A percentile compares a stretch with the other conserved stretches of the same genome.
These are phyloP conservation scores for Lablab purpureus DNA, from an alignment of 306 rosid species.

Conservation along the genomic window DNA sequence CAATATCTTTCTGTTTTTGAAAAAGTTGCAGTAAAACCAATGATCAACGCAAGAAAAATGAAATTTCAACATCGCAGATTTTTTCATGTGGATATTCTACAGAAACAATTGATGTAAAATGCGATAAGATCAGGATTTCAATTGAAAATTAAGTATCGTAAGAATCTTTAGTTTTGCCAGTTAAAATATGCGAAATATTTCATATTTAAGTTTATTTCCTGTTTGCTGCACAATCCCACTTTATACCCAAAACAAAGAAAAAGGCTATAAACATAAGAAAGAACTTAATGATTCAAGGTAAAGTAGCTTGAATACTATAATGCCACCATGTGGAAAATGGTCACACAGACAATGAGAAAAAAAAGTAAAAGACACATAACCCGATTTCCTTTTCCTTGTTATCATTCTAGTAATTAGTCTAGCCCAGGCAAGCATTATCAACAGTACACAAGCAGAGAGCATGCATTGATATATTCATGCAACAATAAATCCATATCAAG, in stretches of 20 bases:
- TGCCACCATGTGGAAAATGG: conserved; percentile 15
- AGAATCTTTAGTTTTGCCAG: not conserved
- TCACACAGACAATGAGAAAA: not conserved
- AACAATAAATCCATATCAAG: conserved; percentile 11
- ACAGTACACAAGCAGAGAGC: conserved; percentile 5
- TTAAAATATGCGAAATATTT: not conserved
- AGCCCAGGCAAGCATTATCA: not conserved
- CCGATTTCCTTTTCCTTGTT: not conserved
- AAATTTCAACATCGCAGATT: not conserved
- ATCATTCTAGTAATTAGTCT: not conserved
- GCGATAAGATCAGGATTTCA: not conserved
- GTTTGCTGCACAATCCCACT: not conserved
- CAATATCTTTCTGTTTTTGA: not conserved
- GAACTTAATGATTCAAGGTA: not conserved
- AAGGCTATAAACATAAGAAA: not conserved
- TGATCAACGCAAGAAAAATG: not conserved
- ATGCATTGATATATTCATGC: conserved; percentile 8
- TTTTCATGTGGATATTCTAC: not conserved
- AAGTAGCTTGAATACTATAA: not conserved
- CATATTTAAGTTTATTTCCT: not conserved
- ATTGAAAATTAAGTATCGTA: not conserved
- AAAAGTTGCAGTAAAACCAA: not conserved
- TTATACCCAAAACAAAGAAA: not conserved
- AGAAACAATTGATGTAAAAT: conserved; percentile 1
- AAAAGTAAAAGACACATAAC: not conserved